Evolutionary conservation across 2,329 filamentous ascomycete genomes (phyloP), one percentile per base, ranked within the genome.

Genomic region (Nemania serpens): DNA sequence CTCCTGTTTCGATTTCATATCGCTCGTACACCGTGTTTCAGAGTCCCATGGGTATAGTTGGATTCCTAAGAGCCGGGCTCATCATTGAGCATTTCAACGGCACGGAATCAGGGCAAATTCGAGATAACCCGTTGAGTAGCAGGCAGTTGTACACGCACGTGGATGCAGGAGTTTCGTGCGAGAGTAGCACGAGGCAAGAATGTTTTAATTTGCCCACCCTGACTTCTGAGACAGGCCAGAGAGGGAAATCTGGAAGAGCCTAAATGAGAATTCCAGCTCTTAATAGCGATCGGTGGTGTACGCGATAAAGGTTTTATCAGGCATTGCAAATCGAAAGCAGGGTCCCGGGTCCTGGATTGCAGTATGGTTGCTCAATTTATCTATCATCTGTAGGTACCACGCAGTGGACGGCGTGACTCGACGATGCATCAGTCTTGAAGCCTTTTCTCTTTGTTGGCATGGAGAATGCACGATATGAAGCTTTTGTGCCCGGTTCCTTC

Each of bases 1-100:
- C 25, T 51, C 49, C 48, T 52, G 42, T 53, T 61, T 61, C 36
- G 58, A 52, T 61, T 57, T 22, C n/a, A 20, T 3, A 15, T 42
- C 15, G 37, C 39, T 34, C 7, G 43, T 22, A 20, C 9, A n/a
- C 43, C 42, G 36, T 1, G 29, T 53, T 39, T 56, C 13, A 37
- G 22, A 47, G 5, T 39, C 22, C 45, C 13, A 29, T 29, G 25
- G 17, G 18, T 29, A 41, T 11, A 41, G 22, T 4, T n/a, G 15
- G 33, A n/a, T 25, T 18, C 29, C 25, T 22, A 17, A 39, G 29
- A 13, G 9, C 18, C 13, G 11, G 12, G 15, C 15, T 37, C 6
- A 22, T 4, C 12, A 13, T n/a, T 25, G 18, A 12, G 17, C 11
- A 43, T 43, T 20, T 18, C 17, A 45, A 25, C 18, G 17, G 25